These are phyloP conservation scores for Penicillium sclerotigenum DNA, from an alignment of 2,329 filamentous ascomycete species.

Conservation along the genomic window DNA sequence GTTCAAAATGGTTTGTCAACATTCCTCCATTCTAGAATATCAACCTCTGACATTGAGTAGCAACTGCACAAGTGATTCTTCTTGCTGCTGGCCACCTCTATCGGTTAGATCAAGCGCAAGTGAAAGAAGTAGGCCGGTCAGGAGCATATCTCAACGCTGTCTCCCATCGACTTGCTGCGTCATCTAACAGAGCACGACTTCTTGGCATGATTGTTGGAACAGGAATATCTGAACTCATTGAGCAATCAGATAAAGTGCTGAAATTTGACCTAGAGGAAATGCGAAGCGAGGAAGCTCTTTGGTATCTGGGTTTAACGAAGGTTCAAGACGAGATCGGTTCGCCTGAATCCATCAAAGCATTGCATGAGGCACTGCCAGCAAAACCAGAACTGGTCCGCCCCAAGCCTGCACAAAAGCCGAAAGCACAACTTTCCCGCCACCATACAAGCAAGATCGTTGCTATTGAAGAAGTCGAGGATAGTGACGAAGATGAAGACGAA, in stretches of 20 bases:
- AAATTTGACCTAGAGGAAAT: conserved; percentile 82
- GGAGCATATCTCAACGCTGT: conserved; percentile 71
- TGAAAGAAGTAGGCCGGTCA: conserved; percentile 68
- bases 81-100: conserved; percentile 74
- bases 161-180: conserved; percentile 78
- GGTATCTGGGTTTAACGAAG: conserved; percentile 67
- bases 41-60: conserved; percentile 47
- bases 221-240: conserved; percentile 62
- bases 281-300: conserved; percentile 66
- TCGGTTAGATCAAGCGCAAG: conserved; percentile 61
- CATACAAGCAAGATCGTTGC: conserved; percentile 48
- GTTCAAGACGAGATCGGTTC: conserved; percentile 63
- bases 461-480: conserved; percentile 62
- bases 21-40: background rate
- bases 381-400: conserved; percentile 13
- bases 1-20: conserved; percentile 70
- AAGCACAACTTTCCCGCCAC: conserved; percentile 1
- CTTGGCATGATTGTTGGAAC: conserved; percentile 87
- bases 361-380: conserved; percentile 14
- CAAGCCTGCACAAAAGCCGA: conserved; percentile 6
- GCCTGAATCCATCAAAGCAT: conserved; percentile 49
- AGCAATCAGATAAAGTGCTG: conserved; percentile 66
- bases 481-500: conserved; percentile 32
- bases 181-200: conserved; percentile 71
- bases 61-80: conserved; percentile 74